Evolutionary conservation across 768 basidiomycete species (phyloP), one percentile per base, ranked within the genome.

Genomic region (Russula compacta): DNA sequence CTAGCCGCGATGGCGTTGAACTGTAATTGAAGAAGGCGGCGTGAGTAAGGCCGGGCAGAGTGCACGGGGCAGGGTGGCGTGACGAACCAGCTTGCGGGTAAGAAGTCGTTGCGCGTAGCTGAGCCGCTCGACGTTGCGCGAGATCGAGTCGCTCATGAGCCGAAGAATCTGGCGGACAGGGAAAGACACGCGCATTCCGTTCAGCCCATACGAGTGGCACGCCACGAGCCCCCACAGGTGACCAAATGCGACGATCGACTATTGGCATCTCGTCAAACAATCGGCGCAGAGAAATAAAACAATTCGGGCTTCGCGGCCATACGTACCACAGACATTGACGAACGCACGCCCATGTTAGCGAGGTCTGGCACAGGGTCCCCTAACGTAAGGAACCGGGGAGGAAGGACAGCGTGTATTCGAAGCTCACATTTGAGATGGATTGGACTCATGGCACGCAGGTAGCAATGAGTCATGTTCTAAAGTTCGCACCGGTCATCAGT

Each of bases 131-230:
- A 44, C 10, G 9, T 44, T 44, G 43, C 43, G 43, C 19, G 43
- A 44, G n/a, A 44, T 44, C 43, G n/a, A 44, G 4, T 91, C 88
- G 66, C 85, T 86, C 50, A 92, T 75, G 9, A 92, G 79, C 19
- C 87, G 81, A 51, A 92, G 79, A 79, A 92, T 89, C 70, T 91
- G 89, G 24, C 89, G 81, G 6, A 91, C 84, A 4, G 87, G 87
- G 73, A 92, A 91, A 1, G 89, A 89, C 6, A 92, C 87, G 10
- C 91, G 81, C 83, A 89, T 89, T n/a, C 90, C 89, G 63, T 80
- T 77, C 11, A 76, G 63, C 1, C 90, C 43, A 19, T 44, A 44
- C 43, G 84, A 83, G 69, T 90, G 89, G 67, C 87, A 89, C 6
- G 85, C 79, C 53, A 90, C 83, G 11, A 92, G 76, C 40, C 89